A percentile compares a stretch with the other conserved stretches of the same genome.
Evolutionary conservation across 345 rosid species (phyloP).

Genomic region (Passiflora organensis): DNA sequence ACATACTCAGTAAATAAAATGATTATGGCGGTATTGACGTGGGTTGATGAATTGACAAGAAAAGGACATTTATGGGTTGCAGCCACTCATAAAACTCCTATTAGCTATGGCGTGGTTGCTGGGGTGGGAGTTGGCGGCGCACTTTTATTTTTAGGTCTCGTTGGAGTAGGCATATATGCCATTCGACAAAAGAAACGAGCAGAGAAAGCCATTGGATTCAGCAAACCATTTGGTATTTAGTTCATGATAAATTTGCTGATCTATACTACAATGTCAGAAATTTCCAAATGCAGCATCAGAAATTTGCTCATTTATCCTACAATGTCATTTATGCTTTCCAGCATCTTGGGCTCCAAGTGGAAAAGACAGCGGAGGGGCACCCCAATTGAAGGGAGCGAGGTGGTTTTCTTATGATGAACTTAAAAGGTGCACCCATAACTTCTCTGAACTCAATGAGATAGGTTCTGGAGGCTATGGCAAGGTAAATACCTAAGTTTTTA

Average conservation of each 20-base stretch:
- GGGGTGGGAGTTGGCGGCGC: constrained; percentile 50
- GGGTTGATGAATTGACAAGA: constrained; percentile 4
- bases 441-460: constrained; percentile 65
- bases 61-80: constrained; percentile 20
- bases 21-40: not conserved
- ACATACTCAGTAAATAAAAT: not conserved
- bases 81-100: constrained; percentile 37
- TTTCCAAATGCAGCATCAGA: too few species aligned
- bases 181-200: constrained; percentile 90
- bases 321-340: constrained; percentile 19
- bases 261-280: not conserved
- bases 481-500: constrained; percentile 29
- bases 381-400: constrained; percentile 90
- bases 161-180: constrained; percentile 68
- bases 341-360: constrained; percentile 93
- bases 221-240: constrained; percentile 78
- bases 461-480: constrained; percentile 97
- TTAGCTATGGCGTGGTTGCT: constrained; percentile 39
- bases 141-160: constrained; percentile 52
- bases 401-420: constrained; percentile 96
- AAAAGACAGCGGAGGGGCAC: constrained; percentile 80
- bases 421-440: constrained; percentile 63
- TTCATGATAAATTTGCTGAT: too few species aligned
- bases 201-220: constrained; percentile 78
- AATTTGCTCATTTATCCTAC: too few species aligned